phyloP scores from a whole-genome alignment of 306 rosid species.

The Acacia crassicarpa region DNA sequence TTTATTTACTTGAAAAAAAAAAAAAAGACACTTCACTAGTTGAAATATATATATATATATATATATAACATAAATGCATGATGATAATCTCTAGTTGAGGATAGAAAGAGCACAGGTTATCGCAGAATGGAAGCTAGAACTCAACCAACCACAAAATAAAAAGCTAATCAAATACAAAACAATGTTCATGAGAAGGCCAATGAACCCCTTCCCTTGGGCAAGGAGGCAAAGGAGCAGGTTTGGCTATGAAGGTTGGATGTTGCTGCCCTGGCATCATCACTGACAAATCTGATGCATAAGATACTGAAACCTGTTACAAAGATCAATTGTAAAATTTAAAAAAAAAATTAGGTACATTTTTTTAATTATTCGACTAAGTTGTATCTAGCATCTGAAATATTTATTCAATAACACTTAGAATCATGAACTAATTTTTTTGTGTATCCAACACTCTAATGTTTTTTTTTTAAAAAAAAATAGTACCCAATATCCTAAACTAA shows the following conservation, averaged over 20 bases:
- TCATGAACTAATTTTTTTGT: too few relatives aligned
- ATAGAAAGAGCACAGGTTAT: constrained; percentile 27
- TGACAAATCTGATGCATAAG: constrained; percentile 65
- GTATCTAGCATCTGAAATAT: too few relatives aligned
- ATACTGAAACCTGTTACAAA: constrained; percentile 50
- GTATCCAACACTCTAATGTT: too few relatives aligned
- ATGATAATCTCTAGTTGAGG: constrained; percentile 24
- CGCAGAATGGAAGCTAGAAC: constrained; percentile 5
- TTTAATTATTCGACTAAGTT: too few relatives aligned
- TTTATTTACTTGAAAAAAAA: background rate
- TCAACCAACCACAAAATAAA: background rate
- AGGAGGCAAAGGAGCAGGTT: constrained; percentile 89
- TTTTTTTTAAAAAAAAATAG: too few relatives aligned
- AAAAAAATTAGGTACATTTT: background rate
- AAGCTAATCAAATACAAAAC: constrained; percentile 50
- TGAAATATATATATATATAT: background rate
- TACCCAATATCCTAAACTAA: too few relatives aligned
- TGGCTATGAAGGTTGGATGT: constrained; percentile 79
- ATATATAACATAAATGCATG: constrained; percentile 17
- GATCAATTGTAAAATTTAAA: background rate
- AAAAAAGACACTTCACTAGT: background rate
- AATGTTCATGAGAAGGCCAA: constrained; percentile 79
- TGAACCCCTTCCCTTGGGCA: constrained; percentile 65
- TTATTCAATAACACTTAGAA: too few relatives aligned
- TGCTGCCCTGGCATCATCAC: constrained; percentile 94